Evolutionary conservation across 371 early-diverging fungal genomes (phyloP), one percentile per base, ranked within the genome.

Genomic region (Rhizopus sp.): DNA sequence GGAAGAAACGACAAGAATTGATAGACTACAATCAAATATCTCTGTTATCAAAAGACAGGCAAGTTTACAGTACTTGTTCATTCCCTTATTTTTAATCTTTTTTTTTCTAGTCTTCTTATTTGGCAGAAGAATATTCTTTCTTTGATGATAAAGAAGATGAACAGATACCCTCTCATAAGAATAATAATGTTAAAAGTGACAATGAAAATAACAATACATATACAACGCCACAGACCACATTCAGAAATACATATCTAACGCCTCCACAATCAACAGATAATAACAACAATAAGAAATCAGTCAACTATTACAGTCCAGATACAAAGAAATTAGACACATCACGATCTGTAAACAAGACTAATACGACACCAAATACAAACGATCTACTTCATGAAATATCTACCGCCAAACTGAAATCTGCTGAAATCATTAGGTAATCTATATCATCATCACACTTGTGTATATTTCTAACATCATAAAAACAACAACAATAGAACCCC

Each of bases 341-440:
- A 8, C 35, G 17, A 16, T 13, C 35, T 10, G 15, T 37, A 37
- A 23, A 47, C 17, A 12, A 47, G 29, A 17, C 54, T 10, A 17
- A 59, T 37, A 5, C n/a, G 50, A 29, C 5, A 40, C 12, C 9
- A 50, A 7, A 47, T 35, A n/a, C 50, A 7, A 15, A 46, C 3
- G 29, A 16, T 10, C 23, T 58, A 1, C 50, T 58, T 13, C 33
- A 62, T 17, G 50, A 59, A n/a, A 44, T 67, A 34, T 37, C 55
- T 16, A 41, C 33, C 16, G 55, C 50, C 8, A 59, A 59, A 10
- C 34, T 62, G 31, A 55, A 45, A 62, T 67, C 67, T 2, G 48
- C 62, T 9, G 59, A 62, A 45, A 56, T 51, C 9, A 56, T 67
- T 7, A 58, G 53, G 67, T 67, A 62, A 46, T n/a, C 33, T 40